Evolutionary conservation across 2,329 filamentous ascomycete species (phyloP).

Genomic region (Colletotrichum magnum): DNA sequence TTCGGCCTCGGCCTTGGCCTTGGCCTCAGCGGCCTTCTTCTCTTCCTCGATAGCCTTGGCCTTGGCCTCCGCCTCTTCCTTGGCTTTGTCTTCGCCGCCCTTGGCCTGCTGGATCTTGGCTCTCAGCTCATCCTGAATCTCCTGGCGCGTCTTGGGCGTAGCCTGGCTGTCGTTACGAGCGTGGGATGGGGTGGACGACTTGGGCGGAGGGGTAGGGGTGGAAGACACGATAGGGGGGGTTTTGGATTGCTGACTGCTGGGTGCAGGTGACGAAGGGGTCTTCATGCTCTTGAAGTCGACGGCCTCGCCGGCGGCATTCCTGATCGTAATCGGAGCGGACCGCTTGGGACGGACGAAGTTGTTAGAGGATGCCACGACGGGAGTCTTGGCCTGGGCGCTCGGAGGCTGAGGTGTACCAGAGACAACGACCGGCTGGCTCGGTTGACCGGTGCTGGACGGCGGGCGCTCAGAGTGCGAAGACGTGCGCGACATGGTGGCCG

Average conservation of each 20-base stretch:
- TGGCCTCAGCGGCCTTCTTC: constrained; percentile 47
- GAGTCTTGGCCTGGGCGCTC: constrained; percentile 67
- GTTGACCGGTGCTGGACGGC: constrained; percentile 76
- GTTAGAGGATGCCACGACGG: constrained; percentile 57
- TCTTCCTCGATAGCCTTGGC: constrained; percentile 55
- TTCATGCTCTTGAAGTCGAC: constrained; percentile 75
- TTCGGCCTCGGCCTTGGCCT: constrained; percentile 51
- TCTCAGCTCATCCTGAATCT: constrained; percentile 87
- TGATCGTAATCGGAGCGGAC: constrained; percentile 86
- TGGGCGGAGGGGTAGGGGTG: constrained; percentile 84
- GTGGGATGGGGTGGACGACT: constrained; percentile 78
- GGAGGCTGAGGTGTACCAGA: constrained; percentile 75
- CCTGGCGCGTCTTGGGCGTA: constrained; percentile 80
- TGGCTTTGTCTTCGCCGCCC: constrained; percentile 48
- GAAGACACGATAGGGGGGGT: constrained; percentile 80
- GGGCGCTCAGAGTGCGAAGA: constrained; percentile 81
- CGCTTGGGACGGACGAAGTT: constrained; percentile 71
- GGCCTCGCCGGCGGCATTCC: constrained; percentile 83
- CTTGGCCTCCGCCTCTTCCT: constrained; percentile 54
- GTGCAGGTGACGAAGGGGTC: constrained; percentile 69
- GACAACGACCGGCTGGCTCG: constrained; percentile 70
- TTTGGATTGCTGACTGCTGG: constrained; percentile 70
- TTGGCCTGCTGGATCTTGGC: constrained; percentile 80
- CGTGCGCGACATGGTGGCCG: constrained; percentile 83
- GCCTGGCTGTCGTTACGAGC: constrained; percentile 78